Evolutionary conservation across 2,329 filamentous ascomycete genomes (phyloP).

Genomic region (Xylaria sp.): DNA sequence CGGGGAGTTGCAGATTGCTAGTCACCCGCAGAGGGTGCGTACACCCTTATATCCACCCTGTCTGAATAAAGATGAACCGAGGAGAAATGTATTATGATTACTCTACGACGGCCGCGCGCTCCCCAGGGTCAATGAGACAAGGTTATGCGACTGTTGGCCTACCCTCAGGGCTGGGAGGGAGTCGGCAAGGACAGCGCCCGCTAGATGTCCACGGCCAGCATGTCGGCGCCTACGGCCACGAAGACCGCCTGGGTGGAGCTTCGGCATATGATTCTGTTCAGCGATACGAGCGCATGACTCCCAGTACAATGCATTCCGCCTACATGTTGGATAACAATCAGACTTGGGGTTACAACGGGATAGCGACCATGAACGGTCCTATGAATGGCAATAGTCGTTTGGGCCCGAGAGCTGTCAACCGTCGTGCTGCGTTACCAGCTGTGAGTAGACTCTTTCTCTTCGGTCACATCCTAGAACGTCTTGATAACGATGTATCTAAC

Average conservation of each 20-base stretch:
- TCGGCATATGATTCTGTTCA: constrained; percentile 67
- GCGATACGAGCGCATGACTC: constrained; percentile 54
- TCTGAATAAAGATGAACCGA: constrained; percentile 57
- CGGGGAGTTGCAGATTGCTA: constrained; percentile 49
- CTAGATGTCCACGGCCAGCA: constrained; percentile 77
- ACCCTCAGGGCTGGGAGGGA: constrained; percentile 58
- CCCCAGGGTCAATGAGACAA: constrained; percentile 76
- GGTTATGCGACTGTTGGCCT: constrained; percentile 68
- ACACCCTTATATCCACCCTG: constrained; percentile 38
- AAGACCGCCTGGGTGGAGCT: constrained; percentile 67
- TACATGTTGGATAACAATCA: constrained; percentile 76
- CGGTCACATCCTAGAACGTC: constrained; percentile 31
- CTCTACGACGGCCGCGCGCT: constrained; percentile 69
- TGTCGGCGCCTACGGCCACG: constrained; percentile 74
- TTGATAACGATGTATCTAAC: constrained; percentile 23
- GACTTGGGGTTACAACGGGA: constrained; percentile 80
- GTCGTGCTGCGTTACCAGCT: constrained; percentile 74
- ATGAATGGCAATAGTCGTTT: constrained; percentile 72
- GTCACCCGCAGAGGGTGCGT: constrained; percentile 47
- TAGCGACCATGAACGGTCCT: constrained; percentile 70
- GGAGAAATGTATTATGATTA: constrained; percentile 82
- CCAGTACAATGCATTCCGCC: constrained; percentile 53
- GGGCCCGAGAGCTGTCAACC: constrained; percentile 59
- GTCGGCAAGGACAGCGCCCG: constrained; percentile 79
- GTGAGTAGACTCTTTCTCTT: constrained; percentile 63